Evolutionary conservation across 352 stramenopile genomes (phyloP).

Genomic region (Pythium dissotocum): DNA sequence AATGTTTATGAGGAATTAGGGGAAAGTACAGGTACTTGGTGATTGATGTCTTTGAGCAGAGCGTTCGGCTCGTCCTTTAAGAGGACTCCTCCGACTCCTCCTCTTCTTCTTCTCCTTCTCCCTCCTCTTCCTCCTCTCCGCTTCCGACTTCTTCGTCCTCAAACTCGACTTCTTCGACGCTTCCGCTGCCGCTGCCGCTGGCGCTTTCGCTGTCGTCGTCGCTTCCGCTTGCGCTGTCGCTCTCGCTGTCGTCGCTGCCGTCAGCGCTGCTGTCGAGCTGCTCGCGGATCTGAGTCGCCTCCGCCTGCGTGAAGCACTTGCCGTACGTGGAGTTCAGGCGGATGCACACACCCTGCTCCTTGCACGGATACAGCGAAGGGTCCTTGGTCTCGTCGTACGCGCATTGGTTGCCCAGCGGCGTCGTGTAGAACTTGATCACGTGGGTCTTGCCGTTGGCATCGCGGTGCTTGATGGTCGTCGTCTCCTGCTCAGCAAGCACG

Average conservation of each 20-base stretch:
- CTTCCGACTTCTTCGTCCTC: not conserved
- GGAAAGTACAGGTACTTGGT: no score
- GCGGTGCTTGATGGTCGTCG: not conserved
- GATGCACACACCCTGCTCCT: constrained; percentile 43
- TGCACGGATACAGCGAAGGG: constrained; percentile 56
- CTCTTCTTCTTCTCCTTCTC: constrained; percentile 2
- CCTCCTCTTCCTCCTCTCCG: not conserved
- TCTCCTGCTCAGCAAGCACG: not conserved
- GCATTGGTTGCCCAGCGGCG: constrained; percentile 46
- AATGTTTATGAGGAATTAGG: not conserved
- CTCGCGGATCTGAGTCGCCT: constrained; percentile 11
- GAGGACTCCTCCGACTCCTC: no score
- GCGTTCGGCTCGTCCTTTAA: no score
- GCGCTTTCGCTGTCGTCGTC: not conserved
- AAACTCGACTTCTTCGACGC: not conserved
- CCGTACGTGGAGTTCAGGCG: constrained; percentile 60
- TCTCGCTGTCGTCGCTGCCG: constrained; percentile 3
- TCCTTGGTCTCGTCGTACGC: constrained; percentile 60
- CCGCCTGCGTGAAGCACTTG: constrained; percentile 37
- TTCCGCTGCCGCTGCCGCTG: not conserved
- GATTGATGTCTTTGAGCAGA: no score
- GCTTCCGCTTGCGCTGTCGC: not conserved
- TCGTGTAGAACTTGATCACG: not conserved
- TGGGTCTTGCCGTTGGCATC: constrained; percentile 1
- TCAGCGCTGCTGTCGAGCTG: constrained; percentile 3